Evolutionary conservation across 129 eudicot genomes (phyloP).

Genomic region (Ambrosia artemisiifolia): DNA sequence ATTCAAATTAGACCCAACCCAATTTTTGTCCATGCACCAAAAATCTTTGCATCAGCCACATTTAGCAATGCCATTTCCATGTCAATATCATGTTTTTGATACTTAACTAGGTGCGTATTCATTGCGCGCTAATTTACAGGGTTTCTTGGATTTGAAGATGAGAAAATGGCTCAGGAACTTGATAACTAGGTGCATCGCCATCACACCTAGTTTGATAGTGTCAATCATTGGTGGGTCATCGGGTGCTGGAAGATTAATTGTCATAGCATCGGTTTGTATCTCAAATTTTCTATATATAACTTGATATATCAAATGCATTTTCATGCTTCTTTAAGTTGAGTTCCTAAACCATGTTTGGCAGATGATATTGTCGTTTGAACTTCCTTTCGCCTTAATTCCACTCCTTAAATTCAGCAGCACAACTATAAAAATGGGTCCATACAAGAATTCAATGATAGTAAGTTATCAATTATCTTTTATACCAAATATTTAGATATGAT

Average conservation of each 20-base stretch:
- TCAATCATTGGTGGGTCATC: slow-evolving; percentile 75
- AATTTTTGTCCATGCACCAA: no score
- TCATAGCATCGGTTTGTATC: slow-evolving; percentile 69
- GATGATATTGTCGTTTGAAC: slow-evolving; percentile 86
- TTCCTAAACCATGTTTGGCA: slow-evolving; percentile 22
- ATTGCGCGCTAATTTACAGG: slow-evolving; percentile 29
- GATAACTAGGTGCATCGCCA: slow-evolving; percentile 71
- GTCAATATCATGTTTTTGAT: neutral
- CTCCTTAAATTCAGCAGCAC: slow-evolving; percentile 80
- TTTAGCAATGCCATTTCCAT: neutral
- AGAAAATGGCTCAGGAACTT: slow-evolving; percentile 70
- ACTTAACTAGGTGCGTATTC: neutral
- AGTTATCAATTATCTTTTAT: slow-evolving; percentile 13
- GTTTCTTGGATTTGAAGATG: slow-evolving; percentile 80
- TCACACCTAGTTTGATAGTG: slow-evolving; percentile 67
- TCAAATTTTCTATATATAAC: neutral
- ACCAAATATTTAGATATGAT: neutral
- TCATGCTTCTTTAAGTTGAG: neutral
- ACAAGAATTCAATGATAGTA: slow-evolving; percentile 56
- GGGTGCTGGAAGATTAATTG: slow-evolving; percentile 66
- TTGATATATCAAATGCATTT: neutral
- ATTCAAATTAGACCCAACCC: no score
- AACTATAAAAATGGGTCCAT: slow-evolving; percentile 71
- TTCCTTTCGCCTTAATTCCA: slow-evolving; percentile 83
- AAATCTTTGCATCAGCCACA: no score